These are phyloP conservation scores for Tulasnella sp. DNA, from an alignment of 768 basidiomycete genomes.

Conservation along the genomic window DNA sequence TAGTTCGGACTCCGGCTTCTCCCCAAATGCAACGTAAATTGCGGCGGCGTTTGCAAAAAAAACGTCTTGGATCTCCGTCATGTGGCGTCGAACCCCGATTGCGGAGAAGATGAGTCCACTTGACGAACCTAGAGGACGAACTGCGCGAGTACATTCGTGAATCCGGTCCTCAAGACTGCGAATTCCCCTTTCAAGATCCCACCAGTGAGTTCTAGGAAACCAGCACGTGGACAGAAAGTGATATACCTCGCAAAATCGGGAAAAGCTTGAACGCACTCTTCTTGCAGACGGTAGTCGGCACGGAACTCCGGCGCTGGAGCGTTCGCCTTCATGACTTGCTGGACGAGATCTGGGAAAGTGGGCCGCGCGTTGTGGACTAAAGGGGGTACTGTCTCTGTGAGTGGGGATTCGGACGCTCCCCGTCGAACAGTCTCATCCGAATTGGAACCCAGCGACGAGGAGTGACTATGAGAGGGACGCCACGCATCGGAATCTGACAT, in stretches of 20 bases:
- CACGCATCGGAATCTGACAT: background rate
- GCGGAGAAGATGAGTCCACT: constrained; percentile 72
- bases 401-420: background rate
- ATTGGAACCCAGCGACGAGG: background rate
- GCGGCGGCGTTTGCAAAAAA: constrained; percentile 75
- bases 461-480: background rate
- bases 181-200: constrained; percentile 44
- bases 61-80: constrained; percentile 63
- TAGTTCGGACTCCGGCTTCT: constrained; percentile 36
- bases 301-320: background rate
- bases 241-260: constrained; percentile 56
- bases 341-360: background rate
- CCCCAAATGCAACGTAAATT: constrained; percentile 60
- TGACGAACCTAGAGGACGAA: constrained; percentile 70
- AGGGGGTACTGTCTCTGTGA: background rate
- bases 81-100: constrained; percentile 62
- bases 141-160: constrained; percentile 69
- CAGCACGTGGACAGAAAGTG: background rate
- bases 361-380: background rate
- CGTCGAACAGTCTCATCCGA: background rate
- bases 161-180: constrained; percentile 67
- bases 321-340: background rate
- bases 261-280: constrained; percentile 61
- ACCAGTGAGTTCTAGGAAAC: background rate
- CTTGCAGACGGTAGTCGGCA: constrained; percentile 67